A percentile compares a stretch with the other conserved stretches of the same genome.
These are phyloP conservation scores for Microstegium vimineum DNA, from an alignment of 176 grass and related monocot species.

Conservation along the genomic window DNA sequence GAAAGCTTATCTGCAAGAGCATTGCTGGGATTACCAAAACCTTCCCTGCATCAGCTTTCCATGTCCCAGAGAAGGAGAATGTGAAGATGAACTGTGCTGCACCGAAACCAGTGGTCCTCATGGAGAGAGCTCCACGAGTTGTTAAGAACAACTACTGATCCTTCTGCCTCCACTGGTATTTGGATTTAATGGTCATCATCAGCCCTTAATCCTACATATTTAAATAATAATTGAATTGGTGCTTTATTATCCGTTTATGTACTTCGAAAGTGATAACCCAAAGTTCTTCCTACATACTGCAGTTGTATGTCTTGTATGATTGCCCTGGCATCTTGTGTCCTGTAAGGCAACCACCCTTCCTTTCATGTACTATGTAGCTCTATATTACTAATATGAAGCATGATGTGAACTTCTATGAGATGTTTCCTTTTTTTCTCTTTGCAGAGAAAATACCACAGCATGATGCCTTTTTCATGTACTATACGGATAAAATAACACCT, in stretches of 20 bases:
- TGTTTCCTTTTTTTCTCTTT: neutral
- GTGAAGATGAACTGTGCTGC: constrained; percentile 19
- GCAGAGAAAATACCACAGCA: neutral
- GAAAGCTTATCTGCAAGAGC: constrained; percentile 72
- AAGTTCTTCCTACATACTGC: neutral
- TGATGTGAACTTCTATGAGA: constrained; percentile 21
- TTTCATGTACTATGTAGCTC: constrained; percentile 27
- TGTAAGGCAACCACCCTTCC: constrained; percentile 22
- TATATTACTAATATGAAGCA: constrained; percentile 23
- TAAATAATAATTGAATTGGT: constrained; percentile 40
- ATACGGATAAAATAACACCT: neutral
- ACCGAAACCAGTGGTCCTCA: constrained; percentile 44
- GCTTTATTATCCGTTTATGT: constrained; percentile 27
- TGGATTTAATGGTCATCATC: neutral
- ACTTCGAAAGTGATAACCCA: constrained; percentile 13
- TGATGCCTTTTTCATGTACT: neutral
- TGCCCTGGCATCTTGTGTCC: constrained; percentile 14
- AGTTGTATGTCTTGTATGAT: constrained; percentile 26
- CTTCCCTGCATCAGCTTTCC: constrained; percentile 79
- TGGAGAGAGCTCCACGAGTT: constrained; percentile 31
- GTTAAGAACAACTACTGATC: constrained; percentile 20
- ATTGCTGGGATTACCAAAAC: constrained; percentile 57
- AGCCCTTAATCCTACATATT: constrained; percentile 5
- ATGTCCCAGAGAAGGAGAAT: constrained; percentile 52
- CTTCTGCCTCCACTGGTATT: neutral